Conservation (phyloP, 2,329 filamentous ascomycete genomes). For the Polychaeton citri region DNA sequence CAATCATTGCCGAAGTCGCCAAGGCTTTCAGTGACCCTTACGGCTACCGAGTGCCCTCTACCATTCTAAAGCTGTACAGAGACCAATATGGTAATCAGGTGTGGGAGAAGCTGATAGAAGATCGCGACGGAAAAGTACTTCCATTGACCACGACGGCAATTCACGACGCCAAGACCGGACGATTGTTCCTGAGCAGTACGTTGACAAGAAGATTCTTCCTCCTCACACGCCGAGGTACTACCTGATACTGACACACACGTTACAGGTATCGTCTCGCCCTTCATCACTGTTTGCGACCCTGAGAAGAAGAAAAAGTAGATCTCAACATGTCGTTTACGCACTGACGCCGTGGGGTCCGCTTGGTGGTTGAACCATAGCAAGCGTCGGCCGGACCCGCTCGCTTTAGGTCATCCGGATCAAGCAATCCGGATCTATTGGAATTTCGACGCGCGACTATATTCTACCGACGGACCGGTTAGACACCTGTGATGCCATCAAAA, state of each 20-base stretch:
- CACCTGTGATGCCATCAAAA: too few species aligned
- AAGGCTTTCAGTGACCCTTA: constrained; percentile 7
- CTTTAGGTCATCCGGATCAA: too few species aligned
- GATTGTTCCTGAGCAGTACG: constrained; percentile 6
- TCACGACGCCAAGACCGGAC: constrained; percentile 10
- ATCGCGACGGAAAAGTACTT: constrained; percentile 7
- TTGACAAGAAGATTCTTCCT: background rate
- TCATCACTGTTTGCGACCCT: constrained; percentile 12
- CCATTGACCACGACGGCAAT: constrained; percentile 10
- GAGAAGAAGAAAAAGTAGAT: background rate
- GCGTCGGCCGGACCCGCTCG: too few species aligned
- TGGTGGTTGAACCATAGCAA: too few species aligned
- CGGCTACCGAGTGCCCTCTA: constrained; percentile 2
- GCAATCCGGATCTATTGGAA: too few species aligned
- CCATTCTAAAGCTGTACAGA: constrained; percentile 7
- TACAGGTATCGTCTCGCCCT: constrained; percentile 8
- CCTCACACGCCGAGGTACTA: background rate
- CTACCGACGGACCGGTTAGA: too few species aligned
- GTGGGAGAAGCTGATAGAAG: constrained; percentile 7
- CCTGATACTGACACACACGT: too few species aligned
- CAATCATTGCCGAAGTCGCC: constrained; percentile 4
- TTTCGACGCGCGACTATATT: too few species aligned
- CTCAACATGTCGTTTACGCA: too few species aligned
- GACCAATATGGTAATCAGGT: constrained; percentile 2
- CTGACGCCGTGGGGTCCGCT: too few species aligned